Evolutionary conservation across 306 rosid species (phyloP).

Genomic region (Vigna radiata): DNA sequence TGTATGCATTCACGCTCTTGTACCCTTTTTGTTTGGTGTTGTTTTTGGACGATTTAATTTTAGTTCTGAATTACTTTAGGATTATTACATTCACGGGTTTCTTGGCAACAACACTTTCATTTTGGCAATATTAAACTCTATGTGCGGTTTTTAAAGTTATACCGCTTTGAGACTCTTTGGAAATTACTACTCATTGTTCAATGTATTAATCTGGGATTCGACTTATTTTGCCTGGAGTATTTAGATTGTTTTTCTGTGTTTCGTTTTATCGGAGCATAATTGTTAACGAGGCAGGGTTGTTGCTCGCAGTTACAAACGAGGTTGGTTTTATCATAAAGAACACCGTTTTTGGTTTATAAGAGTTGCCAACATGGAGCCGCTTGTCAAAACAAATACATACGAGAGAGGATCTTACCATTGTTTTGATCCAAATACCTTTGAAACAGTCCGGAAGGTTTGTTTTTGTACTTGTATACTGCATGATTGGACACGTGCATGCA

Average conservation of each 20-base stretch:
- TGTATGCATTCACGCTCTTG: constrained; percentile 61
- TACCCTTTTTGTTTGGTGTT: background rate
- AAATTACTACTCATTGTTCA: background rate
- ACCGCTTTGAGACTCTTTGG: background rate
- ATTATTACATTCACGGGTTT: background rate
- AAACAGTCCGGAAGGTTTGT: constrained; percentile 81
- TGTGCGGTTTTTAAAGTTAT: constrained; percentile 18
- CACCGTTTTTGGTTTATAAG: constrained; percentile 72
- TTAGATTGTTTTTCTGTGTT: background rate
- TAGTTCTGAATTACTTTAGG: constrained; percentile 24
- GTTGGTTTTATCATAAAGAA: constrained; percentile 96
- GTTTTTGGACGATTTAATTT: constrained; percentile 9
- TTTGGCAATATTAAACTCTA: background rate
- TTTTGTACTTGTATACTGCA: constrained; percentile 4
- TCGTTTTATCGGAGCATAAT: constrained; percentile 11
- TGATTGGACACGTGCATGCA: background rate
- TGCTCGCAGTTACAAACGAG: constrained; percentile 67
- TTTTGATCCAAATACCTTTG: constrained; percentile 87
- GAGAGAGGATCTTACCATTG: constrained; percentile 93
- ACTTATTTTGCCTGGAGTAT: background rate
- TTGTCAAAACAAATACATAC: constrained; percentile 73
- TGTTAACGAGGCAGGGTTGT: constrained; percentile 28
- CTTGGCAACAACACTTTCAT: constrained; percentile 26
- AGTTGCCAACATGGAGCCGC: constrained; percentile 79
- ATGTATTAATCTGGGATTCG: background rate